Percentiles rank a stretch among this genome's conserved stretches.
Conservation (phyloP, 2,329 filamentous ascomycete species). For the Fulvia fulva region DNA sequence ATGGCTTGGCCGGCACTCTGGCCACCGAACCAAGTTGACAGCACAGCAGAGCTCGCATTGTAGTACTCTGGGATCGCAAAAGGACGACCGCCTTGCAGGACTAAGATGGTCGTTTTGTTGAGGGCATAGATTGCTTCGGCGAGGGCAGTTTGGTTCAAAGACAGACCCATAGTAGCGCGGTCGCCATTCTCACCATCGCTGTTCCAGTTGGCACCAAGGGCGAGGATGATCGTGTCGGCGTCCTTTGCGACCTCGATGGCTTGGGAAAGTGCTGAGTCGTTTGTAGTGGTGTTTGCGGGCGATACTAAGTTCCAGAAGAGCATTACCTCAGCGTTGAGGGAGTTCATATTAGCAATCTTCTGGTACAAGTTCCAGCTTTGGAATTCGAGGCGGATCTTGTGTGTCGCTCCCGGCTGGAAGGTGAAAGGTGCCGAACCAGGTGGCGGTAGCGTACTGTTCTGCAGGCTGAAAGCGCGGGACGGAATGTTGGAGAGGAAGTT, state of each 20-base stretch:
- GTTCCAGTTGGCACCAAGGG: slow-evolving; percentile 13
- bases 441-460: slow-evolving; percentile 14
- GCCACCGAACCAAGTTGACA: slow-evolving; percentile 12
- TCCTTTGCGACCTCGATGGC: slow-evolving; percentile 4
- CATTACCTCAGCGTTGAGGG: slow-evolving; percentile 15
- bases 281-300: neutral
- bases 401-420: slow-evolving; percentile 13
- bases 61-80: slow-evolving; percentile 16
- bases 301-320: slow-evolving; percentile 21
- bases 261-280: slow-evolving; percentile 6
- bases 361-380: slow-evolving; percentile 17
- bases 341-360: slow-evolving; percentile 15
- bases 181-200: slow-evolving; percentile 18
- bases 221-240: slow-evolving; percentile 10
- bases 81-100: slow-evolving; percentile 14
- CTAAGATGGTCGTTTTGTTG: slow-evolving; percentile 9
- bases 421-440: slow-evolving; percentile 14
- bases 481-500: slow-evolving; percentile 20
- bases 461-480: slow-evolving; percentile 3
- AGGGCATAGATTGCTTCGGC: slow-evolving; percentile 5
- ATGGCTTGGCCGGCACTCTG: slow-evolving; percentile 13
- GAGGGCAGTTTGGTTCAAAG: slow-evolving; percentile 14
- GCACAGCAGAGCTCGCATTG: slow-evolving; percentile 10
- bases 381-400: slow-evolving; percentile 16
- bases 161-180: slow-evolving; percentile 12